Evolutionary conservation across 2,329 filamentous ascomycete species (phyloP), one percentile per base, ranked within the genome.

Genomic region (Colletotrichum eleusines): DNA sequence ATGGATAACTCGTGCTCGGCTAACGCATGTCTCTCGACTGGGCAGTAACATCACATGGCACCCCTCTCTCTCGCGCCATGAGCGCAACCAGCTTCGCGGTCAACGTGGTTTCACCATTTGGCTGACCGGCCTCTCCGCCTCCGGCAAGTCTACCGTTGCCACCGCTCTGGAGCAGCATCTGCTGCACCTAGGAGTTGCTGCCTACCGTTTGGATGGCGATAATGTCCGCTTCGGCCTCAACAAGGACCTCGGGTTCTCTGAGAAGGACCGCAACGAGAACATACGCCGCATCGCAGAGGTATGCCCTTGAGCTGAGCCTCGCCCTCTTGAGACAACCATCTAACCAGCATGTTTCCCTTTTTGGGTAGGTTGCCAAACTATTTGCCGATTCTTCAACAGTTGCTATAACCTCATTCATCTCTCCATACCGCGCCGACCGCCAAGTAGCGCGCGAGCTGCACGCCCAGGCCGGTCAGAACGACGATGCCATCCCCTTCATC

Each of bases 151-250:
- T 63, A 99, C 96, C 69, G 94, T 99, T 73, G 96, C 96, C 66
- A 97, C 94, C 3, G 96, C 96, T 20, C 92, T 99, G 50, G 96
- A 99, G 87, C 95, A 98, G 85, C 94, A 98, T 82, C 91, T 99
- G 42, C 90, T 99, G 66, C 94, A 97, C 81, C 88, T 94, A 14
- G 92, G 91, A 53, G 85, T 96, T 62, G 86, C 91, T 66, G 93
- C 95, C 72, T 99, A 99, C 88, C 91, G 96, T 63, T 91, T 99
- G 38, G 96, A 99, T 83, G 96, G 95, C 78, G 96, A 99, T 88
- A 99, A 99, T 84, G 92, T 99, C 75, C 95, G 96, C 72, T 98
- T 98, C 85, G 96, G 96, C 20, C 88, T 99, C 75, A 99, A 98
- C 90, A 97, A 97, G 84, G 95, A 98, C 85, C 89, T 99, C 14